Percentiles rank a stretch among this genome's conserved stretches.
Evolutionary conservation across 2,329 filamentous ascomycete genomes (phyloP).

Genomic region (Aspergillus sp.): DNA sequence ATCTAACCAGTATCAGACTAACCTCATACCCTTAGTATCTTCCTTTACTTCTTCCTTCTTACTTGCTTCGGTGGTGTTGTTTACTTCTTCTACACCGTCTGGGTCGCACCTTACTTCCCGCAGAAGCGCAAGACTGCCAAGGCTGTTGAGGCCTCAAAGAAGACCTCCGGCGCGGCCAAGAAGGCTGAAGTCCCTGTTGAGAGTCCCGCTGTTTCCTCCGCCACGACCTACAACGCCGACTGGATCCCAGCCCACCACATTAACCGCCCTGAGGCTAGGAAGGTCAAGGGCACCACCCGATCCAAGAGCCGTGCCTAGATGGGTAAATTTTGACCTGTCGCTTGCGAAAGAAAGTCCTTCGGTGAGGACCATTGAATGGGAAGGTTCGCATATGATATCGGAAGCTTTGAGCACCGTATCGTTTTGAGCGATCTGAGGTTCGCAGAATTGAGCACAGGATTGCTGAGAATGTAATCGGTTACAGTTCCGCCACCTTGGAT

Average conservation of each 20-base stretch:
- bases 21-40: constrained; percentile 68
- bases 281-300: constrained; percentile 57
- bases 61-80: constrained; percentile 76
- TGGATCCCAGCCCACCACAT: constrained; percentile 93
- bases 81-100: constrained; percentile 98
- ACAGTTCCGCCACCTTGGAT: constrained; percentile 22
- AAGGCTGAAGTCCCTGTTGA: constrained; percentile 70
- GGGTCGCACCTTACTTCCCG: constrained; percentile 94
- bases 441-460: constrained; percentile 20
- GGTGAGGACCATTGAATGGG: constrained; percentile 14
- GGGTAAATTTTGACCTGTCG: constrained; percentile 1
- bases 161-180: constrained; percentile 66
- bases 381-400: constrained; percentile 14
- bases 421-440: constrained; percentile 14
- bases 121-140: constrained; percentile 69
- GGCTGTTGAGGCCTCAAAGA: constrained; percentile 68
- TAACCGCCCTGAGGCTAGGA: constrained; percentile 75
- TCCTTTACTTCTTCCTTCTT: constrained; percentile 91
- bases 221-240: constrained; percentile 83
- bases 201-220: constrained; percentile 69
- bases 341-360: constrained; percentile 1
- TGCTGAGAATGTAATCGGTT: constrained; percentile 29
- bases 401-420: constrained; percentile 13
- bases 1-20: constrained; percentile 10
- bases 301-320: constrained; percentile 43